Base-by-base conservation (phyloP, 192 early-diverging fungal genomes). In the Entophlyctis helioformis region DNA sequence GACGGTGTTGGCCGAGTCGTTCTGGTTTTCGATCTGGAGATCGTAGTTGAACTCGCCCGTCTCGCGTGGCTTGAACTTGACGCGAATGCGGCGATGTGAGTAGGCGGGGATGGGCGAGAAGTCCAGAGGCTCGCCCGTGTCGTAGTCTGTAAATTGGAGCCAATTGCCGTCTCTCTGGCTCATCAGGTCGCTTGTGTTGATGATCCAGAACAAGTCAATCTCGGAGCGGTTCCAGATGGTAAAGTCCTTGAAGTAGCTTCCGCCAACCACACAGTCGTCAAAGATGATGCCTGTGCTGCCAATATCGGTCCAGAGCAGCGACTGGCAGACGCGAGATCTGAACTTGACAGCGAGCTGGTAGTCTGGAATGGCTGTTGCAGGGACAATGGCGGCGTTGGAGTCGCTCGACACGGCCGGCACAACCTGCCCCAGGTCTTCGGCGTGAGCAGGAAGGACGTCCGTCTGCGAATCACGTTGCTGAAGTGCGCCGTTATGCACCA, bases 21-120 rank as follows among this genome's bases (percentile, higher is more conserved):
- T 93, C 25, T 74, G 58, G 64, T 97, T 97, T 56, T 93, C 90
- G 2, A 97, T 52, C 45, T 87, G 80, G 9, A 98, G 57, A 25
- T 91, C 85, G 58, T 88, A 92, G 23, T 72, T 71, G 58, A 87
- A 94, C 54, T 98, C 95, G 10, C 95, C 95, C 7, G 82, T 69
- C 21, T 87, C 86, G 26, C 68, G 80, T 20, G 92, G 89, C 18
- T 77, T 82, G 65, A 93, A 97, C 2, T 80, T 81, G 29, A 93
- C 63, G 27, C 87, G 74, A 20, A 95, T 81, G 38, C 82, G 66
- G 11, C 71, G 67, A 46, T 67, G 69, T 2, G 76, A 69, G 43
- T 85, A 84, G 19, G 80, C 79, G 4, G 72, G 69, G 31, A 95
- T 80, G 1, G 79, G 83, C 23, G 66, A 62, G 25, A 54, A 40